Base-by-base conservation (phyloP, 768 basidiomycete genomes). In the Agaricus bisporus region DNA sequence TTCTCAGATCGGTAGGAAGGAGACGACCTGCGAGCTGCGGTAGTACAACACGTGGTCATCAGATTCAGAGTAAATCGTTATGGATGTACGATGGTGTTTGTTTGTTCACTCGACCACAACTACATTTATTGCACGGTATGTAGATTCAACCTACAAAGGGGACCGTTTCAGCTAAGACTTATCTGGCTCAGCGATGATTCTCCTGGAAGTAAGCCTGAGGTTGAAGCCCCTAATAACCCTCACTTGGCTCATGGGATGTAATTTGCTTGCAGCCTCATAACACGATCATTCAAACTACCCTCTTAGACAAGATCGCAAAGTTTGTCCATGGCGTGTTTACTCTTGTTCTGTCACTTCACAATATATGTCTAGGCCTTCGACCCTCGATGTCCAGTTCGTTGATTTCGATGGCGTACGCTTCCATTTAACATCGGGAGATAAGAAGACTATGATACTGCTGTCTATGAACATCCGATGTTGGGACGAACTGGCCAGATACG, bases 381-480 rank as follows among this genome's bases (percentile, higher is more conserved):
- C 88, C 28, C 76, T 98, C 56, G 97, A 99, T 73, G 88, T 98
- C 52, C 82, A 91, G 54, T 99, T 99, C 62, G 97, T 98, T 49
- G 97, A 99, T 72, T 99, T 93, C 61, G 97, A 99, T 66, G 88
- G 92, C 46, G 94, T 98, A 50, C 83, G 93, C 41, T 99, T 98
- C 72, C 95, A 88, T 68, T 71, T 98, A 44, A 90, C 90, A 12
- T 94, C 94, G 0, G 88, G 88, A 3, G 83, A 89, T 20, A 83
- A 86, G 65, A 91, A 95, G 75, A 86, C 88, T 0, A 65, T 77
- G 4, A 74, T 98, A 18, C 73, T 90, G 37, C 79, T 99, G 18
- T 98, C 95, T 28, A 98, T 99, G 93, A 86, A 86, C 68, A 94
- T 98, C 55, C 86, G 91, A 46, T 99, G 95, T 73, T 99, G 95